Evolutionary conservation across 495 filamentous ascomycete genomes (phyloP), one percentile per base, ranked within the genome.

Genomic region (Entonaema liquescens): DNA sequence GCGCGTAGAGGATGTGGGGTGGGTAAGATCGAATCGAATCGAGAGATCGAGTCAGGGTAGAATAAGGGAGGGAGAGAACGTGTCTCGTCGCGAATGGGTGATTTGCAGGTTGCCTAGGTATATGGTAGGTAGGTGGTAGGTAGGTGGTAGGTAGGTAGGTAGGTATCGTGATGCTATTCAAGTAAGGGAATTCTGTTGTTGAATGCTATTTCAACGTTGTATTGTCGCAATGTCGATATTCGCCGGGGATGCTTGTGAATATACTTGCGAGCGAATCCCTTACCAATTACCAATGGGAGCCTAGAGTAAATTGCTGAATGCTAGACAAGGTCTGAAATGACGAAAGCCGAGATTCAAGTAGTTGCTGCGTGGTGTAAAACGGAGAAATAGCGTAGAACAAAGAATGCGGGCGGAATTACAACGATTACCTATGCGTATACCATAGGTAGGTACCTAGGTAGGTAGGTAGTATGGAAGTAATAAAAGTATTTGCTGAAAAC

Each of bases 301-400:
- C 47, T 49, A 59, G 53, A 62, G 50, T 42, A 33, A 40, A 50
- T 38, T 31, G 31, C 35, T 62, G 21, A 21, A 61, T 33, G 11
- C 13, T 9, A 36, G 29, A 66, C 25, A 28, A n/a, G 15, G 12
- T 53, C 44, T 55, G 8, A 52, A 63, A 72, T 72, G 70, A 68
- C 64, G 60, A 65, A 44, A 65, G 64, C 64, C 70, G 70, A 72
- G 60, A 64, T 65, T 36, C 25, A 61, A 63, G 19, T 62, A 49
- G 15, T 55, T 33, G 35, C 21, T 26, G 19, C 26, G 29, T 56
- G 28, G 53, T 23, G 26, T 13, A 17, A 35, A 60, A 59, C 49
- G 11, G 42, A 8, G 13, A 66, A 54, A 38, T 12, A 23, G 31
- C 8, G 3, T 47, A 21, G 21, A 47, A 40, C 42, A 59, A 58